phyloP scores from a whole-genome alignment of 495 filamentous ascomycete species.

The Penicillium coffeae region DNA sequence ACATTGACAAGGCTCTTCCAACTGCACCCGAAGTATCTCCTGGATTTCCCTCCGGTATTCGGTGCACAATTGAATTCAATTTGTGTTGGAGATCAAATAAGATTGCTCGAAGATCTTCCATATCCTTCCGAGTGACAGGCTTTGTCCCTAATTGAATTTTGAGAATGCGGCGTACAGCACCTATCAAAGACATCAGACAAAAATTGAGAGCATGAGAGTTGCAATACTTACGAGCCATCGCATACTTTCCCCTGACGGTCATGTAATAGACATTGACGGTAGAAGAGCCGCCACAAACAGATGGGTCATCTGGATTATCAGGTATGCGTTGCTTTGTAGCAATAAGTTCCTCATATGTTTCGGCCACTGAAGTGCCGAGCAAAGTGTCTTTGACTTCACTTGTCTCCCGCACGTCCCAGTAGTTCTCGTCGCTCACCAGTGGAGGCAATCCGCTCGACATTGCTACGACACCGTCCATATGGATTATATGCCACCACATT shows the following conservation, averaged over 20 bases:
- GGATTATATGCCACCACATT: conserved; percentile 71
- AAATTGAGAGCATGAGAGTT: neutral
- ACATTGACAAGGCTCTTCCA: conserved; percentile 25
- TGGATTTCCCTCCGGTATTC: conserved; percentile 32
- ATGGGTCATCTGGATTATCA: conserved; percentile 45
- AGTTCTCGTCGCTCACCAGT: conserved; percentile 42
- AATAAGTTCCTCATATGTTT: conserved; percentile 34
- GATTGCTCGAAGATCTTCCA: conserved; percentile 44
- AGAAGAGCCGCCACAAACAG: conserved; percentile 40
- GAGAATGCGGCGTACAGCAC: conserved; percentile 42
- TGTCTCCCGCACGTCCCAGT: conserved; percentile 44
- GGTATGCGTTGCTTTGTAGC: conserved; percentile 28
- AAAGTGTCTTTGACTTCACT: conserved; percentile 46
- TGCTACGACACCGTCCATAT: conserved; percentile 55
- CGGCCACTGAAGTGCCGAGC: conserved; percentile 36
- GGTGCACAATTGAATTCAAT: conserved; percentile 39
- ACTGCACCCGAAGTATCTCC: conserved; percentile 13
- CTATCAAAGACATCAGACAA: conserved; percentile 17
- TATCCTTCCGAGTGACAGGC: conserved; percentile 39
- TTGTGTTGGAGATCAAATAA: conserved; percentile 43
- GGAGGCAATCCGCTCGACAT: conserved; percentile 48
- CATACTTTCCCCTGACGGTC: conserved; percentile 44
- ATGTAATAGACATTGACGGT: conserved; percentile 49
- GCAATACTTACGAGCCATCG: conserved; percentile 41
- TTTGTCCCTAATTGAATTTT: conserved; percentile 45